Conservation (phyloP, 805 yeast genomes). For the Sugiyamaella valdiviana region DNA sequence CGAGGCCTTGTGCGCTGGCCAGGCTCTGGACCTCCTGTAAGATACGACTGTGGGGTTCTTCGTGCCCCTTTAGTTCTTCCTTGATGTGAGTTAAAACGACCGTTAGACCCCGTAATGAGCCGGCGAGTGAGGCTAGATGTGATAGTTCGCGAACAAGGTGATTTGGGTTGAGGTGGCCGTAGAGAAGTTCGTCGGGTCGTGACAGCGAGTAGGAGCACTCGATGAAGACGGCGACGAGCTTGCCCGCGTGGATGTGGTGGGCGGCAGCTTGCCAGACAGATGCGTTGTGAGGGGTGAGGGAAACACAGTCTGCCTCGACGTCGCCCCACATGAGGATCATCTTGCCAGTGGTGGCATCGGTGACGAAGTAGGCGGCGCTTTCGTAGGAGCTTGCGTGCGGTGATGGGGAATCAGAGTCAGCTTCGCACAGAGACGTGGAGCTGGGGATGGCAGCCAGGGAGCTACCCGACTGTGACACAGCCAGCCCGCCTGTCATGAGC, state of each 20-base stretch:
- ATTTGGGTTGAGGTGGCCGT: conserved; percentile 76
- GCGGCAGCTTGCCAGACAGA: conserved; percentile 56
- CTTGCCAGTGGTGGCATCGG: conserved; percentile 30
- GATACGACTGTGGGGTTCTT: conserved; percentile 10
- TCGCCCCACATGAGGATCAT: conserved; percentile 72
- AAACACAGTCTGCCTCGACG: conserved; percentile 59
- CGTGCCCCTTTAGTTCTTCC: conserved; percentile 12
- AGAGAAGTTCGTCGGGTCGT: conserved; percentile 45
- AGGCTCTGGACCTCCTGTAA: conserved; percentile 12
- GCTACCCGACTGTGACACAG: neutral
- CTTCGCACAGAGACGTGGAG: neutral
- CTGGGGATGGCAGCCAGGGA: neutral
- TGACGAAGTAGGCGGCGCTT: conserved; percentile 58
- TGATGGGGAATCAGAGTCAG: neutral
- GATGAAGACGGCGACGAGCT: conserved; percentile 54
- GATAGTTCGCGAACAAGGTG: conserved; percentile 53
- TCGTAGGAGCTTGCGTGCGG: conserved; percentile 25
- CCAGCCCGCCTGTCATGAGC: neutral
- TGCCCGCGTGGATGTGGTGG: conserved; percentile 35
- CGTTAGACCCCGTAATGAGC: conserved; percentile 36
- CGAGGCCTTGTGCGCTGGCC: conserved; percentile 12
- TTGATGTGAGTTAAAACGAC: conserved; percentile 51
- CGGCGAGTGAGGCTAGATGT: conserved; percentile 21
- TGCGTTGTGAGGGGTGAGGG: conserved; percentile 35
- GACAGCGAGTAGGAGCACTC: conserved; percentile 66